Evolutionary conservation across 163 green algal genomes (phyloP).

Genomic region (Scenedesmus sp.): DNA sequence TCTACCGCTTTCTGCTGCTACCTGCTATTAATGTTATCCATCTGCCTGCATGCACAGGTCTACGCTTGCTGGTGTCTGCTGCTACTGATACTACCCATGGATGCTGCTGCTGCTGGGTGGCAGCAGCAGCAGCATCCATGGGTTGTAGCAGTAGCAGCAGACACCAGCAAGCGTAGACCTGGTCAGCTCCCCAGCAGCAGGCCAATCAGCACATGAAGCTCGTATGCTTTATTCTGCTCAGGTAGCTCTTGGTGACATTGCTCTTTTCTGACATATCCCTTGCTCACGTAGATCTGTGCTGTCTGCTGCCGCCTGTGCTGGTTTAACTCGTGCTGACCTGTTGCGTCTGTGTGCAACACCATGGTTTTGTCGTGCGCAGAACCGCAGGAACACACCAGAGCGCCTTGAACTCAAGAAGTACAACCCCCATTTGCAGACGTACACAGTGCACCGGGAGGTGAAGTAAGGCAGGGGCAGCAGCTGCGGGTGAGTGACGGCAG

Average conservation of each 20-base stretch:
- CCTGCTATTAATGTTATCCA: no score
- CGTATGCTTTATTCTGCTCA: no score
- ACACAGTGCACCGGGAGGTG: slow-evolving; percentile 75
- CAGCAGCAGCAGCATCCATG: neutral
- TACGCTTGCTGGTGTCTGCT: neutral
- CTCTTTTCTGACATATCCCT: no score
- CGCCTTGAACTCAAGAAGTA: slow-evolving; percentile 98
- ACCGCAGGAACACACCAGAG: slow-evolving; percentile 93
- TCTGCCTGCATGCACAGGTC: neutral
- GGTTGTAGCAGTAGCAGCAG: neutral
- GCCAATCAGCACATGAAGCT: no score
- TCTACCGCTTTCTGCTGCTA: no score
- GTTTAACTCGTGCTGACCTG: neutral
- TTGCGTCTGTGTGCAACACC: neutral
- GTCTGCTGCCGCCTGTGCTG: neutral
- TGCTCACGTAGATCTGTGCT: neutral
- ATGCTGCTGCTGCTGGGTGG: no score
- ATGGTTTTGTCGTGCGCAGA: slow-evolving; percentile 68
- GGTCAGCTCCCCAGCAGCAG: no score
- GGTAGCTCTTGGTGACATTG: no score
- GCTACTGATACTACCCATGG: neutral
- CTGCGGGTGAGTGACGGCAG: neutral
- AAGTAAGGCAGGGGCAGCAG: slow-evolving; percentile 61
- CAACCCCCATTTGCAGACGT: slow-evolving; percentile 82
- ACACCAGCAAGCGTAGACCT: neutral